Evolutionary conservation across 768 basidiomycete genomes (phyloP).

Genomic region (Tubosaeta sp.): DNA sequence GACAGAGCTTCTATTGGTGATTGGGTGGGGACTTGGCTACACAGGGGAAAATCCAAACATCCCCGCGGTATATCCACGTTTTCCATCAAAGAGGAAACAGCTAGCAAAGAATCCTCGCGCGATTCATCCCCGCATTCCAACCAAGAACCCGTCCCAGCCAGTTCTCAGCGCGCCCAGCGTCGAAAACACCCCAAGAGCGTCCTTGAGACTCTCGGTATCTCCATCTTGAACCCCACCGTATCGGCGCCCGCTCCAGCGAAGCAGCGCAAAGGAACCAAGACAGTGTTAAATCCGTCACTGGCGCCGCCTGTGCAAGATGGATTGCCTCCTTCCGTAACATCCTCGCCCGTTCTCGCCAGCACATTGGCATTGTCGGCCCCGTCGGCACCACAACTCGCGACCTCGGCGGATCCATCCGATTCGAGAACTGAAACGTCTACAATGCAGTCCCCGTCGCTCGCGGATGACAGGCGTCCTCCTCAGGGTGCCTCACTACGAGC

Average conservation of each 20-base stretch:
- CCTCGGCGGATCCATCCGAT: conserved; percentile 20
- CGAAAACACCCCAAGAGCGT: conserved; percentile 58
- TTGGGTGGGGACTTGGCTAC: conserved; percentile 79
- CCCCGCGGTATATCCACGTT: conserved; percentile 18
- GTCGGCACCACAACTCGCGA: conserved; percentile 28
- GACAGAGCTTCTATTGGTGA: conserved; percentile 49
- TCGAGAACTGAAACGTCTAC: conserved; percentile 25
- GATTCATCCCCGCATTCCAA: conserved; percentile 19
- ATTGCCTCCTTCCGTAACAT: conserved; percentile 3
- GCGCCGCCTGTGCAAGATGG: conserved; percentile 11
- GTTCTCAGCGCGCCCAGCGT: conserved; percentile 14
- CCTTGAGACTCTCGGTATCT: conserved; percentile 68
- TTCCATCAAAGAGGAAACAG: conserved; percentile 21
- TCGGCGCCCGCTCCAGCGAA: conserved; percentile 24
- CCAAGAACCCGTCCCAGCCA: conserved; percentile 8
- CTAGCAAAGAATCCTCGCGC: conserved; percentile 18
- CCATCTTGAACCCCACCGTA: conserved; percentile 52
- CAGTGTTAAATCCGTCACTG: conserved; percentile 24
- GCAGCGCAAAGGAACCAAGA: conserved; percentile 16
- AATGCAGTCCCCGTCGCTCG: conserved; percentile 21
- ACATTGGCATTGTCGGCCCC: conserved; percentile 15
- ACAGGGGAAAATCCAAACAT: conserved; percentile 42
- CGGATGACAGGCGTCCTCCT: conserved; percentile 28
- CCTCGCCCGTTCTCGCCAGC: conserved; percentile 19
- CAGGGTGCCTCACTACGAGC: conserved; percentile 72